A percentile compares a stretch with the other conserved stretches of the same genome.
Conservation (phyloP, 2,329 filamentous ascomycete genomes). For the Cryphonectria japonica region DNA sequence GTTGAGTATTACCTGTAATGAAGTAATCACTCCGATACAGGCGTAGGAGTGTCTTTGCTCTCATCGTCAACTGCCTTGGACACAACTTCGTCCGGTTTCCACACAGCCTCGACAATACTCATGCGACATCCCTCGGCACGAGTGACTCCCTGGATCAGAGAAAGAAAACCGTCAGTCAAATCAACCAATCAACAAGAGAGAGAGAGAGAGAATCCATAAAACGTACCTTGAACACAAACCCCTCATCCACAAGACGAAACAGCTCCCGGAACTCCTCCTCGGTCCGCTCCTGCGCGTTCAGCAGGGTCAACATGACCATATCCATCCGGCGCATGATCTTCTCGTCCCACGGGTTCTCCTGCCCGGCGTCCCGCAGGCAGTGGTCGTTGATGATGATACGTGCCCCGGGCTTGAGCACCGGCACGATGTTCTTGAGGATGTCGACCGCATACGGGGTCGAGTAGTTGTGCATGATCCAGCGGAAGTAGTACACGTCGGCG, state of each 20-base stretch:
- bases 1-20: no score
- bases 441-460: conserved; percentile 55
- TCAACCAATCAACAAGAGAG: no score
- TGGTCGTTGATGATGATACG: conserved; percentile 49
- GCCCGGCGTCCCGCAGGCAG: conserved; percentile 41
- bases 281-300: conserved; percentile 50
- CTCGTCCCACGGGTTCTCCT: conserved; percentile 42
- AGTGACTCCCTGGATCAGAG: conserved; percentile 33
- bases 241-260: conserved; percentile 43
- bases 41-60: background rate
- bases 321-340: conserved; percentile 47
- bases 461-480: conserved; percentile 66
- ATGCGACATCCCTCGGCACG: conserved; percentile 38
- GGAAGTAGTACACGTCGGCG: conserved; percentile 63
- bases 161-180: background rate
- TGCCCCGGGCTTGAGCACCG: conserved; percentile 59
- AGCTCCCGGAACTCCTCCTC: conserved; percentile 47
- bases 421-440: conserved; percentile 55
- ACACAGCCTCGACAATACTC: conserved; percentile 44
- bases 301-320: conserved; percentile 47
- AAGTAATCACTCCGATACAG: background rate
- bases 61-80: background rate
- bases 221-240: conserved; percentile 44
- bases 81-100: conserved; percentile 31
- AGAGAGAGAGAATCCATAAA: background rate